Percentiles rank a stretch among this genome's conserved stretches.
These are phyloP conservation scores for Apocynum venetum DNA, from an alignment of 257 asterid species.

Conservation along the genomic window DNA sequence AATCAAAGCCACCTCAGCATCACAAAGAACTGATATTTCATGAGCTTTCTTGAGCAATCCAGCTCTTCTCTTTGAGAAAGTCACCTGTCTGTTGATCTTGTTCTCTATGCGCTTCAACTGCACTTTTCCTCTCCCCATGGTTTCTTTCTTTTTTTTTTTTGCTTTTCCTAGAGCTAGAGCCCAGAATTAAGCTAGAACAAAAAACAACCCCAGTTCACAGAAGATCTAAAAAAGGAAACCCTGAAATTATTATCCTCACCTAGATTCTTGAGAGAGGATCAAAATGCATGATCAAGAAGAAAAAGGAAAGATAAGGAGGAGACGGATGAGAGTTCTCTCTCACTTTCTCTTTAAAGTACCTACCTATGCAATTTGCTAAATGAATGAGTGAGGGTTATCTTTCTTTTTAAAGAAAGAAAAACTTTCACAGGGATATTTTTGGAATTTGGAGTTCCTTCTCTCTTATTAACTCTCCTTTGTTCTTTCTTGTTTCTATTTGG, in stretches of 20 bases:
- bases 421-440: background rate
- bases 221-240: slow-evolving; percentile 42
- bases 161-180: background rate
- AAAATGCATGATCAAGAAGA: slow-evolving; percentile 6
- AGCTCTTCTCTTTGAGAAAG: slow-evolving; percentile 75
- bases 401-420: background rate
- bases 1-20: slow-evolving; percentile 75
- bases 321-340: background rate
- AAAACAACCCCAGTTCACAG: slow-evolving; percentile 13
- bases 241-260: slow-evolving; percentile 25
- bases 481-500: slow-evolving; percentile 1
- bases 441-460: background rate
- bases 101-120: slow-evolving; percentile 72
- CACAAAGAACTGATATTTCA: slow-evolving; percentile 80
- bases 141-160: background rate
- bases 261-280: slow-evolving; percentile 7
- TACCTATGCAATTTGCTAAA: background rate
- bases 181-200: background rate
- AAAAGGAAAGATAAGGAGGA: background rate
- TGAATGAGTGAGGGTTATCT: background rate
- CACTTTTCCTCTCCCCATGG: slow-evolving; percentile 87
- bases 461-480: background rate
- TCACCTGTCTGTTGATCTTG: slow-evolving; percentile 81
- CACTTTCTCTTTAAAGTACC: background rate
- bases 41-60: slow-evolving; percentile 82